phyloP scores from a whole-genome alignment of 805 yeast species.

The Candida xyloterini region DNA sequence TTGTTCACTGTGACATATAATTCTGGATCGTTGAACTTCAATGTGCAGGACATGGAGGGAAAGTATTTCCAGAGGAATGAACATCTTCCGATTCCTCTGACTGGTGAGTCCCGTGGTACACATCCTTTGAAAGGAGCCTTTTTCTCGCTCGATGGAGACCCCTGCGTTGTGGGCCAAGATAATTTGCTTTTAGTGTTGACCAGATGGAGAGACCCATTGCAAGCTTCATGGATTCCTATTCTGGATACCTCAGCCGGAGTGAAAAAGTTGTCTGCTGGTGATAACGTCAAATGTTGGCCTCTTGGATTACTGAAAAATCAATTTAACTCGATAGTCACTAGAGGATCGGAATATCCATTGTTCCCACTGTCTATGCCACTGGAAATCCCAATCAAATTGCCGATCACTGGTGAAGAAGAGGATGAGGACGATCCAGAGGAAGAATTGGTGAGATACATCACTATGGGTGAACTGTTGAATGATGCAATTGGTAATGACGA shows the following conservation, averaged over 20 bases:
- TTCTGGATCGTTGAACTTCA: slow-evolving; percentile 32
- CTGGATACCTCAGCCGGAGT: slow-evolving; percentile 56
- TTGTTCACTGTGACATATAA: slow-evolving; percentile 49
- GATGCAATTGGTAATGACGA: slow-evolving; percentile 49
- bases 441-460: slow-evolving; percentile 54
- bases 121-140: slow-evolving; percentile 62
- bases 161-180: slow-evolving; percentile 79
- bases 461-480: slow-evolving; percentile 58
- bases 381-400: slow-evolving; percentile 69
- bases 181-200: slow-evolving; percentile 67
- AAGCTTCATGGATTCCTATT: slow-evolving; percentile 85
- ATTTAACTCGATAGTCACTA: slow-evolving; percentile 70
- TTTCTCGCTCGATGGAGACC: slow-evolving; percentile 87
- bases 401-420: slow-evolving; percentile 41
- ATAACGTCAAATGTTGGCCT: slow-evolving; percentile 80
- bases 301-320: slow-evolving; percentile 70
- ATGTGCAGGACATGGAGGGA: slow-evolving; percentile 37
- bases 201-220: slow-evolving; percentile 74
- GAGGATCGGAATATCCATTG: slow-evolving; percentile 70
- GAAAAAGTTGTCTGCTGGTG: slow-evolving; percentile 52
- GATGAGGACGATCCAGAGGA: slow-evolving; percentile 58
- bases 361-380: slow-evolving; percentile 84
- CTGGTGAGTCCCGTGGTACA: slow-evolving; percentile 10
- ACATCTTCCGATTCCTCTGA: slow-evolving; percentile 39
- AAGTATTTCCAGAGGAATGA: slow-evolving; percentile 41